Conservation (phyloP, 768 basidiomycete genomes). For the Chalciporus pseudorubinellus region DNA sequence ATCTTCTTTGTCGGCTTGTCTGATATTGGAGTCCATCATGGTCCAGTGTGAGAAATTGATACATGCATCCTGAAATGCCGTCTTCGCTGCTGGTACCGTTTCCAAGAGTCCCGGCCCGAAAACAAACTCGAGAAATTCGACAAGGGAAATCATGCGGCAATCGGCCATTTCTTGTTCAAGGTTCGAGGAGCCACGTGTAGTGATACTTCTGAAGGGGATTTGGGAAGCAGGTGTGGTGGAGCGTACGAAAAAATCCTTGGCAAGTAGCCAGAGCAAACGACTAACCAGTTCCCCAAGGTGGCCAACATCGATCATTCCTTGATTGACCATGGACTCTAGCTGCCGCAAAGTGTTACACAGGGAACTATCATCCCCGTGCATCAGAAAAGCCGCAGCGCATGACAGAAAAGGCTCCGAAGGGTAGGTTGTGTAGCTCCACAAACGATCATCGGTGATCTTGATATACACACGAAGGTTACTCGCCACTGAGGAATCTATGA, state of each 20-base stretch:
- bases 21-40: neutral
- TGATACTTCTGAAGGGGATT: neutral
- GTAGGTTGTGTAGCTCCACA: constrained; percentile 5
- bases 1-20: neutral
- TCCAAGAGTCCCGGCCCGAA: constrained; percentile 1
- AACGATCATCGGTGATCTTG: neutral
- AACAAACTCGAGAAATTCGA: constrained; percentile 4
- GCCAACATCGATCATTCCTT: constrained; percentile 8
- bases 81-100: neutral
- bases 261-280: constrained; percentile 7
- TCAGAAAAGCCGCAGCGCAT: neutral
- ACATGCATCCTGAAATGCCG: neutral
- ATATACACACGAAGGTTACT: constrained; percentile 7
- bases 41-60: constrained; percentile 14
- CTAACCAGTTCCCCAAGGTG: constrained; percentile 10
- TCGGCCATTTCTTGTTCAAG: neutral
- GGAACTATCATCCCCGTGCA: neutral
- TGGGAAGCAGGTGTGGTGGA: too few species aligned
- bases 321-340: neutral
- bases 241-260: constrained; percentile 8
- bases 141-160: constrained; percentile 1
- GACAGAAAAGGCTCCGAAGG: constrained; percentile 12
- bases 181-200: too few species aligned
- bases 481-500: constrained; percentile 1
- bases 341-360: neutral